These are phyloP conservation scores for Trametes gibbosa DNA, from an alignment of 768 basidiomycete species.

Conservation along the genomic window DNA sequence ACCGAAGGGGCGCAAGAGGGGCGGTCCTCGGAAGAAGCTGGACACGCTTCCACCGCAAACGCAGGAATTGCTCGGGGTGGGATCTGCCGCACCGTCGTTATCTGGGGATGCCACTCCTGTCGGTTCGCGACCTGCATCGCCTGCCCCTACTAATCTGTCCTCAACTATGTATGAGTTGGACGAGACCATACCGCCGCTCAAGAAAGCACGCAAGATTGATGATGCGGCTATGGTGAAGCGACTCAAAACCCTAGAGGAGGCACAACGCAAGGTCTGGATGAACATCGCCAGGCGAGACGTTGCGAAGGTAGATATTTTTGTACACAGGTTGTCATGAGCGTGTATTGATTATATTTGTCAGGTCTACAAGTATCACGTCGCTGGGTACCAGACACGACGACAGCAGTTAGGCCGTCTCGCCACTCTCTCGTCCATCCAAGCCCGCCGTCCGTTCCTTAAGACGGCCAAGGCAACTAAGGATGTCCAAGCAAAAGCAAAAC, in stretches of 20 bases:
- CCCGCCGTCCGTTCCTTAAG: conserved; percentile 69
- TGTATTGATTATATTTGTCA: conserved; percentile 26
- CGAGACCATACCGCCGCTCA: conserved; percentile 66
- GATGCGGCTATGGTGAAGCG: conserved; percentile 70
- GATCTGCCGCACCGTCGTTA: conserved; percentile 50
- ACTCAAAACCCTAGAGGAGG: conserved; percentile 74
- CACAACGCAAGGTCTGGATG: conserved; percentile 87
- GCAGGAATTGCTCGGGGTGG: conserved; percentile 45
- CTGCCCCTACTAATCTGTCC: conserved; percentile 50
- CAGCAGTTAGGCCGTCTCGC: conserved; percentile 75
- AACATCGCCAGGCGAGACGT: conserved; percentile 84
- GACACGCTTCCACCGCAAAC: conserved; percentile 52
- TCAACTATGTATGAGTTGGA: conserved; percentile 71
- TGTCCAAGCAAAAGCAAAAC: conserved; percentile 78
- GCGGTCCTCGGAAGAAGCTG: conserved; percentile 54
- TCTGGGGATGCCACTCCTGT: conserved; percentile 71
- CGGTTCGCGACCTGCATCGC: conserved; percentile 70
- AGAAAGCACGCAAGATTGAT: conserved; percentile 75
- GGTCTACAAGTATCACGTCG: conserved; percentile 78
- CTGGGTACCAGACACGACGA: conserved; percentile 63
- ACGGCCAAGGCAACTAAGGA: conserved; percentile 81
- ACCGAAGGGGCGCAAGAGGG: conserved; percentile 56
- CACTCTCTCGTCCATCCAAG: conserved; percentile 71
- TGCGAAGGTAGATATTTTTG: conserved; percentile 55
- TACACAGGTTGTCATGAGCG: neutral